phyloP scores from a whole-genome alignment of 371 early-diverging fungal genomes.

The Mortierella sp. region DNA sequence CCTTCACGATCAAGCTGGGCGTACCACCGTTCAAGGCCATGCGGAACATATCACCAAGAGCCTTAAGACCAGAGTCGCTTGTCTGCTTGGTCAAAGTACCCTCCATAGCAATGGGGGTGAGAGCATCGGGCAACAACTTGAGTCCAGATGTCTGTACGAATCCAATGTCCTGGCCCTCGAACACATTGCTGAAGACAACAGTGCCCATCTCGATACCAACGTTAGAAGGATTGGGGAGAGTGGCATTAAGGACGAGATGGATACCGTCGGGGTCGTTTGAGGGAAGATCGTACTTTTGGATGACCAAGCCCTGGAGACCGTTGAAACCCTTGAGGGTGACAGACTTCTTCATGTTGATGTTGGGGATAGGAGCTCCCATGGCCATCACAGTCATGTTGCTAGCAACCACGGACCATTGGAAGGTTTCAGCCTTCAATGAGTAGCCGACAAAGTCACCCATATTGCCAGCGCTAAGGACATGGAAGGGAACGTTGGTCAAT shows the following conservation, averaged over 20 bases:
- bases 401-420: constrained; percentile 68
- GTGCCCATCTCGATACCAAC: constrained; percentile 70
- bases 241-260: constrained; percentile 63
- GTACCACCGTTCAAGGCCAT: constrained; percentile 62
- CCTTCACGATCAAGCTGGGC: constrained; percentile 60
- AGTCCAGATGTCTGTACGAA: constrained; percentile 44
- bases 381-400: constrained; percentile 64
- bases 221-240: constrained; percentile 68
- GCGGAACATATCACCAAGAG: constrained; percentile 67
- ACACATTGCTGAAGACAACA: constrained; percentile 61
- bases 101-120: constrained; percentile 59
- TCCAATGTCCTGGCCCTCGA: constrained; percentile 61
- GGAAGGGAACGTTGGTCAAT: constrained; percentile 62
- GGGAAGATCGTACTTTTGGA: constrained; percentile 61
- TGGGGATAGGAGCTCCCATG: constrained; percentile 67
- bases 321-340: constrained; percentile 67
- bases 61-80: constrained; percentile 59
- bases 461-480: constrained; percentile 58
- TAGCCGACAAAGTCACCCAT: constrained; percentile 68
- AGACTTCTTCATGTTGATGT: constrained; percentile 66
- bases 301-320: constrained; percentile 49
- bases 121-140: constrained; percentile 30
- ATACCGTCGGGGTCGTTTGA: constrained; percentile 71
- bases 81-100: constrained; percentile 68
- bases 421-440: constrained; percentile 67